Evolutionary conservation across 164 flowering plant species (phyloP).

Genomic region (Aristolochia californica): DNA sequence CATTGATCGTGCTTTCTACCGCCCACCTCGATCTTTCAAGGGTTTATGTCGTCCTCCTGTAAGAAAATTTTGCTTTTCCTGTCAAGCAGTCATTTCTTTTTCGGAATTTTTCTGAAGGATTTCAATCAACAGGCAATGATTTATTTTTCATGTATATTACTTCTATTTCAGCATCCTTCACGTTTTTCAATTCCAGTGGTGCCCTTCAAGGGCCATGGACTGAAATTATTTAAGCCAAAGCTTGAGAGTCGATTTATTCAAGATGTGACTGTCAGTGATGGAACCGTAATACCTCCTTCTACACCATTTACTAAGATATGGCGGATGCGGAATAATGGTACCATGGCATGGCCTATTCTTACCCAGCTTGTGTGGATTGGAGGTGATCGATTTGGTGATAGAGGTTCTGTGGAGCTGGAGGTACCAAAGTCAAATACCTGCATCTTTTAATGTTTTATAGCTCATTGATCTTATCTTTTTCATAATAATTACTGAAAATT

Average conservation of each 20-base stretch:
- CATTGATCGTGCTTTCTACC: conserved; percentile 46
- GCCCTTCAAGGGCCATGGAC: conserved; percentile 11
- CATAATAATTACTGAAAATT: neutral
- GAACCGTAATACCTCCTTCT: conserved; percentile 54
- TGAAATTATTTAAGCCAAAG: conserved; percentile 18
- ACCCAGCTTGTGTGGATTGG: conserved; percentile 68
- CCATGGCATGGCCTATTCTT: conserved; percentile 48
- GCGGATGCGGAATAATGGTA: conserved; percentile 80
- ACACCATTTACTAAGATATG: conserved; percentile 81
- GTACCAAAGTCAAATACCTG: conserved; percentile 12
- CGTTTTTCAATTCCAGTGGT: conserved; percentile 12
- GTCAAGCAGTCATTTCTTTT: conserved; percentile 1
- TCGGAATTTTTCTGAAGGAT: neutral
- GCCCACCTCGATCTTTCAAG: conserved; percentile 13
- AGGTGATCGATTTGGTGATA: conserved; percentile 43
- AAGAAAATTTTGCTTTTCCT: too few relatives aligned
- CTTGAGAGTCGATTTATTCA: conserved; percentile 52
- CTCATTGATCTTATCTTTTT: neutral
- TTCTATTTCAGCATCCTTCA: conserved; percentile 9
- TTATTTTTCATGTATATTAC: neutral
- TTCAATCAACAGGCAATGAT: neutral
- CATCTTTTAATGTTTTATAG: neutral
- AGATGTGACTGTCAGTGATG: conserved; percentile 73
- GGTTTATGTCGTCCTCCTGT: conserved; percentile 7
- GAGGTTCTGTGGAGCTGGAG: conserved; percentile 39